A percentile compares a stretch with the other conserved stretches of the same genome.
These are phyloP conservation scores for Neurospora cerealis DNA, from an alignment of 495 filamentous ascomycete species.

Conservation along the genomic window DNA sequence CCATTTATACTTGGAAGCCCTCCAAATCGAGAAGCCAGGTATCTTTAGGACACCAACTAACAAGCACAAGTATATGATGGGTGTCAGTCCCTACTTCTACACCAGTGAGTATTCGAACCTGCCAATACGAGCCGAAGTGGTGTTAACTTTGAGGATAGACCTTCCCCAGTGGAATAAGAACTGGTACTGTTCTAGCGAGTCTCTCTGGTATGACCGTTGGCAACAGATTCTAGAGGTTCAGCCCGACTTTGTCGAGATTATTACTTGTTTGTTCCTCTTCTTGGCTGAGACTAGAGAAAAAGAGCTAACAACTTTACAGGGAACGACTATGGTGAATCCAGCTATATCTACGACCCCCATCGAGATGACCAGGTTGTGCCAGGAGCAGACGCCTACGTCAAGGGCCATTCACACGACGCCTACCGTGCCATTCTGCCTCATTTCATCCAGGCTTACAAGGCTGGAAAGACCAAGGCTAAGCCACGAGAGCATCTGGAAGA, in stretches of 20 bases:
- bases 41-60: neutral
- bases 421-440: conserved; percentile 46
- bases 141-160: conserved; percentile 31
- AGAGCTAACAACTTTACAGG: conserved; percentile 33
- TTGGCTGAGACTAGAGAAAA: neutral
- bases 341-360: conserved; percentile 55
- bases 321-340: conserved; percentile 72
- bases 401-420: conserved; percentile 27
- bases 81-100: conserved; percentile 70
- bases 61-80: conserved; percentile 58
- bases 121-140: neutral
- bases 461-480: conserved; percentile 31
- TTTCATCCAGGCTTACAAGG: conserved; percentile 56
- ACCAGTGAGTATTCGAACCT: conserved; percentile 23
- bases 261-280: conserved; percentile 21
- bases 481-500: conserved; percentile 31
- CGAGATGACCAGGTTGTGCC: conserved; percentile 37
- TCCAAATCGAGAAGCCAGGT: conserved; percentile 34
- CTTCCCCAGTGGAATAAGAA: conserved; percentile 61
- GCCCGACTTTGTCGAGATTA: conserved; percentile 56
- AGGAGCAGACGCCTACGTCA: conserved; percentile 41
- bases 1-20: conserved; percentile 37
- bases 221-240: conserved; percentile 51
- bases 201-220: conserved; percentile 69
- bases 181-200: conserved; percentile 63